These are phyloP conservation scores for Pestalotiopsis sp. DNA, from an alignment of 2,329 filamentous ascomycete genomes.

Conservation along the genomic window DNA sequence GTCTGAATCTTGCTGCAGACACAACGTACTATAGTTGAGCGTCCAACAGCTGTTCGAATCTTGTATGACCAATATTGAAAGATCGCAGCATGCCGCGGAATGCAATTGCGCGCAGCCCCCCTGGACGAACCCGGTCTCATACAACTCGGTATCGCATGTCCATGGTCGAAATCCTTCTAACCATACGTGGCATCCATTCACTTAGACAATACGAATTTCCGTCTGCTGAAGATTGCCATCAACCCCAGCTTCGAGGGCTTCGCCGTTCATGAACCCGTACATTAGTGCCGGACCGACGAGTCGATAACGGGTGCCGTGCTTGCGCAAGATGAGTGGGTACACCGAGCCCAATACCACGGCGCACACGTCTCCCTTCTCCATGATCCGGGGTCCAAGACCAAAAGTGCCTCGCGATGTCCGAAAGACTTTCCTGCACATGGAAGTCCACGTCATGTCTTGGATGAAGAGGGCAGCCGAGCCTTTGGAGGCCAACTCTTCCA, in stretches of 20 bases:
- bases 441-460: conserved; percentile 8
- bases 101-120: no score
- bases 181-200: no score
- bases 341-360: background rate
- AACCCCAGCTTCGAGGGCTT: background rate
- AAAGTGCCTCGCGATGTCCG: background rate
- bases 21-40: no score
- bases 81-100: no score
- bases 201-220: background rate
- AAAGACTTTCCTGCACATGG: conserved; percentile 8
- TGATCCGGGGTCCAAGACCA: background rate
- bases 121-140: background rate
- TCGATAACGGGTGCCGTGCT: background rate
- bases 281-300: conserved; percentile 2
- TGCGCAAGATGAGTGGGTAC: conserved; percentile 2
- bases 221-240: background rate
- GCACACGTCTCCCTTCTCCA: conserved; percentile 1
- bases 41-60: no score
- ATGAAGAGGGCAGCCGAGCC: conserved; percentile 1
- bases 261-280: background rate
- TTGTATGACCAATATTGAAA: no score
- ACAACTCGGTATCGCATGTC: background rate
- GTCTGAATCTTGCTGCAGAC: background rate
- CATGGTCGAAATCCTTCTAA: background rate
- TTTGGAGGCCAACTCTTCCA: background rate